phyloP scores from a whole-genome alignment of 768 basidiomycete species.

The Mycena capillaripes region DNA sequence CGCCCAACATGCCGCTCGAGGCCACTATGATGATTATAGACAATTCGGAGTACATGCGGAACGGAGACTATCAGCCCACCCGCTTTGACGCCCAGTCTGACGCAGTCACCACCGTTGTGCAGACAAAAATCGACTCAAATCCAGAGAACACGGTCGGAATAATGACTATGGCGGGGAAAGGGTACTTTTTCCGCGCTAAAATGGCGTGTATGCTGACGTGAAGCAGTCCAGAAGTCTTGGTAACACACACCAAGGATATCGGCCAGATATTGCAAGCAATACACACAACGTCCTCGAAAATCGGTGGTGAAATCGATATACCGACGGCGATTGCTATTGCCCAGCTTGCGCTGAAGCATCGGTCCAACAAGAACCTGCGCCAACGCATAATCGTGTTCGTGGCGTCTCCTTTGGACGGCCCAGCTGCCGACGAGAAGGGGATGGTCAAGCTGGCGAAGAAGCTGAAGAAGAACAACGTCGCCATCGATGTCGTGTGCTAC shows the following conservation, averaged over 20 bases:
- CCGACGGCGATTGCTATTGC: conserved; percentile 94
- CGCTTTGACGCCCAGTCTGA: conserved; percentile 94
- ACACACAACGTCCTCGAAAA: conserved; percentile 76
- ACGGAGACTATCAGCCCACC: conserved; percentile 90
- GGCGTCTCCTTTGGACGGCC: conserved; percentile 86
- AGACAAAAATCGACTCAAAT: conserved; percentile 95
- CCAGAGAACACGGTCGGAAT: conserved; percentile 98
- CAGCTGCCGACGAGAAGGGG: conserved; percentile 79
- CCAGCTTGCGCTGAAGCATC: conserved; percentile 95
- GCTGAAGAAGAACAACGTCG: conserved; percentile 99
- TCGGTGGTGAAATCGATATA: conserved; percentile 89
- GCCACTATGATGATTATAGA: conserved; percentile 98
- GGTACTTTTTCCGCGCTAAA: conserved; percentile 62
- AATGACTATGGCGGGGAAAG: conserved; percentile 98
- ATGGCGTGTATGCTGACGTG: conserved; percentile 4
- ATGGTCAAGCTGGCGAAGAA: conserved; percentile 95
- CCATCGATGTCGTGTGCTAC: conserved; percentile 91
- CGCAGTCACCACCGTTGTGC: conserved; percentile 91
- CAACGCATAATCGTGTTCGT: conserved; percentile 97
- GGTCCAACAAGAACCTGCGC: conserved; percentile 98
- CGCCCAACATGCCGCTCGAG: conserved; percentile 89
- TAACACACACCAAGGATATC: conserved; percentile 95
- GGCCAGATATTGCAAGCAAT: conserved; percentile 91
- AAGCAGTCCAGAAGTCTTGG: conserved; percentile 91
- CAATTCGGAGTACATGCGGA: conserved; percentile 98